A percentile compares a stretch with the other conserved stretches of the same genome.
phyloP scores from a whole-genome alignment of 495 filamentous ascomycete species.

The Penicillium roqueforti region DNA sequence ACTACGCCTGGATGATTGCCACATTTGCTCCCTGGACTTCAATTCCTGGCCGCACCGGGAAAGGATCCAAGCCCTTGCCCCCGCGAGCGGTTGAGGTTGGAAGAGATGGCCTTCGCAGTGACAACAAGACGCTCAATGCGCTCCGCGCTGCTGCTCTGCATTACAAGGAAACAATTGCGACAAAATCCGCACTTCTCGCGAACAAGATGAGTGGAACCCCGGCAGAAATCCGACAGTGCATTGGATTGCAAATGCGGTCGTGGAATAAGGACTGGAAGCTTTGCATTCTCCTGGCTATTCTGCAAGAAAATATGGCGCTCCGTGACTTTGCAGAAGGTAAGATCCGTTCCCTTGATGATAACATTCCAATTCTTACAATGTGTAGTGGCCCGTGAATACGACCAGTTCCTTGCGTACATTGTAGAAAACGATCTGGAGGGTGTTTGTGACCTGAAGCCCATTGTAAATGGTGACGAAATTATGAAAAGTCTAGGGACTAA shows the following conservation, averaged over 20 bases:
- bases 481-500: slow-evolving; percentile 53
- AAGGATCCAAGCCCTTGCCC: slow-evolving; percentile 40
- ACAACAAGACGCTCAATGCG: slow-evolving; percentile 65
- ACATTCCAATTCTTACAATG: slow-evolving; percentile 11
- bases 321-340: slow-evolving; percentile 31
- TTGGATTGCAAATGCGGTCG: slow-evolving; percentile 73
- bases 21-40: slow-evolving; percentile 73
- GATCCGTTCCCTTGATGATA: neutral
- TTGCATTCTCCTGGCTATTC: slow-evolving; percentile 64
- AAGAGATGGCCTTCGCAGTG: slow-evolving; percentile 73
- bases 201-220: slow-evolving; percentile 28
- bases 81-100: slow-evolving; percentile 55
- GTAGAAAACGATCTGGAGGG: slow-evolving; percentile 38
- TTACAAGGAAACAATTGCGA: slow-evolving; percentile 52
- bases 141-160: slow-evolving; percentile 61
- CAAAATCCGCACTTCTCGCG: slow-evolving; percentile 47
- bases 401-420: slow-evolving; percentile 43
- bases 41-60: slow-evolving; percentile 41
- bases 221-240: slow-evolving; percentile 43
- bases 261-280: slow-evolving; percentile 76
- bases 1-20: slow-evolving; percentile 71
- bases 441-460: slow-evolving; percentile 49
- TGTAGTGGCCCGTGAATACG: slow-evolving; percentile 40
- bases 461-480: slow-evolving; percentile 65
- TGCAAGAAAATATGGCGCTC: slow-evolving; percentile 58